A percentile compares a stretch with the other conserved stretches of the same genome.
These are phyloP conservation scores for Agaricus subrufescens DNA, from an alignment of 768 basidiomycete species.

Conservation along the genomic window DNA sequence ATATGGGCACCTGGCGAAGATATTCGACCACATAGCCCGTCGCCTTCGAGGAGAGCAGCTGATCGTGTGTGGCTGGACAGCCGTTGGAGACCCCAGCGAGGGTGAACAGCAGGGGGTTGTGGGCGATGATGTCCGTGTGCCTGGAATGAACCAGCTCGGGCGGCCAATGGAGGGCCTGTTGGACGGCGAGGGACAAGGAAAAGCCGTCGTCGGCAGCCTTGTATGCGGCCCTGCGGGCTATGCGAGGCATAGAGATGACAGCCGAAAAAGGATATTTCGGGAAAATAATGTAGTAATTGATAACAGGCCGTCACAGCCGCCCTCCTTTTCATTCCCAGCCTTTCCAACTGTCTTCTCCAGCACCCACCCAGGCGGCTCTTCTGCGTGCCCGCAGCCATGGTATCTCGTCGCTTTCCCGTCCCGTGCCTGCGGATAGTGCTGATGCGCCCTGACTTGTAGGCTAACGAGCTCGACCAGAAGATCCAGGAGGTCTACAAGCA, in stretches of 20 bases:
- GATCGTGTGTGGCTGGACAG: slow-evolving; percentile 28
- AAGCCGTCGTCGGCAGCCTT: slow-evolving; percentile 12
- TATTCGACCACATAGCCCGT: slow-evolving; percentile 44
- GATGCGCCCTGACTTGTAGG: slow-evolving; percentile 28
- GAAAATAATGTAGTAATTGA: slow-evolving; percentile 13
- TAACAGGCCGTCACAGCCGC: slow-evolving; percentile 20
- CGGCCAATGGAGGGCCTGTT: slow-evolving; percentile 1
- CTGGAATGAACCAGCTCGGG: neutral
- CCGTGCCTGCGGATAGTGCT: slow-evolving; percentile 12
- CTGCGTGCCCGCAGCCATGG: slow-evolving; percentile 21
- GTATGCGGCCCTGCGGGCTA: slow-evolving; percentile 10
- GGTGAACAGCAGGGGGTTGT: slow-evolving; percentile 26
- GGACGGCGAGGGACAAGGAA: slow-evolving; percentile 4
- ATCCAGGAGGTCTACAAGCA: slow-evolving; percentile 87
- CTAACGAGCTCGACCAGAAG: slow-evolving; percentile 83
- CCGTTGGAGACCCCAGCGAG: slow-evolving; percentile 52
- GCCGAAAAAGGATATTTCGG: slow-evolving; percentile 7
- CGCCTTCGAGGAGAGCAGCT: slow-evolving; percentile 46
- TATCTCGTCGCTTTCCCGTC: slow-evolving; percentile 7
- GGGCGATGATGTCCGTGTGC: neutral
- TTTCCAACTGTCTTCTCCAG: slow-evolving; percentile 24
- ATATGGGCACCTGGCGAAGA: slow-evolving; percentile 39
- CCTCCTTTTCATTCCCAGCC: slow-evolving; percentile 13
- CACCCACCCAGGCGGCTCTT: slow-evolving; percentile 16
- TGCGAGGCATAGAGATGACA: slow-evolving; percentile 9